Evolutionary conservation across 2,329 filamentous ascomycete genomes (phyloP).

Genomic region (Claviceps paspali): DNA sequence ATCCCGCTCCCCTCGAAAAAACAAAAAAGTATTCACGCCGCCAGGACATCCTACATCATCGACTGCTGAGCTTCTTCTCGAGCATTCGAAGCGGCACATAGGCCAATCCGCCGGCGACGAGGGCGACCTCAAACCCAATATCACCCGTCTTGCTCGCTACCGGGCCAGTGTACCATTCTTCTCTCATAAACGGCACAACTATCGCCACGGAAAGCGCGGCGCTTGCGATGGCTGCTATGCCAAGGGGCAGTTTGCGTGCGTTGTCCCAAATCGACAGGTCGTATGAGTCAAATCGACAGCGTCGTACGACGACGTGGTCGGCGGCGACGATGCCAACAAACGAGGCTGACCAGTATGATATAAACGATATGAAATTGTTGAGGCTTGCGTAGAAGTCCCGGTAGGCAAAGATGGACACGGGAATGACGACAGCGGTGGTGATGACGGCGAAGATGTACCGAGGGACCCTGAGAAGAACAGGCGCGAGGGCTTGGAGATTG

Average conservation of each 20-base stretch:
- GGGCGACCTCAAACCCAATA: constrained; percentile 50
- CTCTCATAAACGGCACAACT: constrained; percentile 43
- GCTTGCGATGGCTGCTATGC: constrained; percentile 30
- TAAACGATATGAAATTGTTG: constrained; percentile 40
- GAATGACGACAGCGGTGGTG: constrained; percentile 43
- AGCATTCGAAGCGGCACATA: constrained; percentile 32
- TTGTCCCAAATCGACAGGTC: constrained; percentile 33
- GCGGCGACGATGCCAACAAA: constrained; percentile 34
- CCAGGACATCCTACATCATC: background rate
- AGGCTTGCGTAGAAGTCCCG: constrained; percentile 41
- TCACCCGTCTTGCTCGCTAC: constrained; percentile 46
- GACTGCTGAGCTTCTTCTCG: constrained; percentile 21
- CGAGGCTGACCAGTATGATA: constrained; percentile 43
- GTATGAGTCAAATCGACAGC: constrained; percentile 26
- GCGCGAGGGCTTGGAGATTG: constrained; percentile 48
- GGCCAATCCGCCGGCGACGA: constrained; percentile 31
- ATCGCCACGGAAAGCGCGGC: constrained; percentile 31
- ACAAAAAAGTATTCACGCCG: constrained; percentile 4
- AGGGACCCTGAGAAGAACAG: constrained; percentile 38
- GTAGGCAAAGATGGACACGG: constrained; percentile 39
- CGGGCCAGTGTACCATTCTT: constrained; percentile 46
- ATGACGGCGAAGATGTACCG: constrained; percentile 42
- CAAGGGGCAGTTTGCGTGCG: constrained; percentile 27
- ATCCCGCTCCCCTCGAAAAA: no score
- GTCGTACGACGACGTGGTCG: constrained; percentile 34